Evolutionary conservation across 257 asterid genomes (phyloP).

Genomic region (Solanum lycopersicoides): DNA sequence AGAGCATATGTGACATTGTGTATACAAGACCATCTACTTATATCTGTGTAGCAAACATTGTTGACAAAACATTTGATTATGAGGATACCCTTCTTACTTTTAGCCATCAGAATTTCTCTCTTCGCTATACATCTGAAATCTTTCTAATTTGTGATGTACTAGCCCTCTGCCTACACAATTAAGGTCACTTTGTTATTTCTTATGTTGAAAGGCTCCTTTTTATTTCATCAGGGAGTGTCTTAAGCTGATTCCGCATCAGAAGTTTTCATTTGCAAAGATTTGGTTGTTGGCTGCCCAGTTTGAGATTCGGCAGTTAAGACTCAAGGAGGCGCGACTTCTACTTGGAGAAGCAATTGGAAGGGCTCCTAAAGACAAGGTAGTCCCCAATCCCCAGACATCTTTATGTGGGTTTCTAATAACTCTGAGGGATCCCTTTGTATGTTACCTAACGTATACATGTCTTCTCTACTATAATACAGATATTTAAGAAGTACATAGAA

Average conservation of each 20-base stretch:
- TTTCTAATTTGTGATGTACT: neutral
- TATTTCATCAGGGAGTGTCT: conserved; percentile 28
- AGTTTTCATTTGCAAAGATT: conserved; percentile 82
- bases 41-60: neutral
- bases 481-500: conserved; percentile 93
- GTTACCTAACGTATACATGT: neutral
- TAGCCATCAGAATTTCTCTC: neutral
- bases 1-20: neutral
- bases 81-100: neutral
- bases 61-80: neutral
- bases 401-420: neutral
- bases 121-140: neutral
- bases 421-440: neutral
- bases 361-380: conserved; percentile 40
- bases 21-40: neutral
- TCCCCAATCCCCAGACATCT: neutral
- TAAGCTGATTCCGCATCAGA: conserved; percentile 25
- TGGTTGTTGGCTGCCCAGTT: conserved; percentile 97
- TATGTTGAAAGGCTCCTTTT: conserved; percentile 20
- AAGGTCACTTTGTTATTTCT: neutral
- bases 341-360: conserved; percentile 35
- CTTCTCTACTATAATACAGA: conserved; percentile 33
- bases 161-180: neutral
- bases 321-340: conserved; percentile 24
- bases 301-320: conserved; percentile 73